phyloP scores from a whole-genome alignment of 495 filamentous ascomycete species.

The Talaromyces liani region DNA sequence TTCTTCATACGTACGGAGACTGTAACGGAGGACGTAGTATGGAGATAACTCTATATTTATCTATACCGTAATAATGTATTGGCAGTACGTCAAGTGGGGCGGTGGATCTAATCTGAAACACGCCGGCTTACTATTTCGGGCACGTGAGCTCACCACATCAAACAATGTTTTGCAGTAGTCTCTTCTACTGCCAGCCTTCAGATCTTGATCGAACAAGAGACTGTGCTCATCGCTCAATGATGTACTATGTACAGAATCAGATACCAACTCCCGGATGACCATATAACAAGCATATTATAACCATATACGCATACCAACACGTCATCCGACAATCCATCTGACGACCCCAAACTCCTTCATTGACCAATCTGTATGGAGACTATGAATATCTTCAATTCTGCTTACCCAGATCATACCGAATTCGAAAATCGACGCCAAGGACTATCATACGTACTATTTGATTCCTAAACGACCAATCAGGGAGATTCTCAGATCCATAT shows the following conservation, averaged over 20 bases:
- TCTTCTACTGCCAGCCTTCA: background rate
- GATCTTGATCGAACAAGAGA: background rate
- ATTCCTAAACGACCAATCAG: background rate
- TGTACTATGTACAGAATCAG: too few relatives aligned
- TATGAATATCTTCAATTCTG: background rate
- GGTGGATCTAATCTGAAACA: background rate
- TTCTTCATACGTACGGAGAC: too few relatives aligned
- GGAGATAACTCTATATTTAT: background rate
- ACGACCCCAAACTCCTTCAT: background rate
- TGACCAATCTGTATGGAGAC: background rate
- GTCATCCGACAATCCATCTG: background rate
- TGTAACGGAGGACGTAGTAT: background rate
- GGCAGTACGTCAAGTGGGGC: background rate
- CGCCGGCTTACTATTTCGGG: background rate
- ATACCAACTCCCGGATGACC: background rate
- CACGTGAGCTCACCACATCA: background rate
- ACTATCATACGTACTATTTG: background rate
- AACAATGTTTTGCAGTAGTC: background rate
- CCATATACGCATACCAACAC: background rate
- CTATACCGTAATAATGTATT: background rate
- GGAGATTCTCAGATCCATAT: background rate
- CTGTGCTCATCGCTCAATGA: background rate
- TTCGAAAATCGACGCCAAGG: background rate
- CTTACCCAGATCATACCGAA: background rate
- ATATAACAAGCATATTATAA: background rate